Percentiles rank a stretch among this genome's conserved stretches.
Evolutionary conservation across 805 yeast species (phyloP).

Genomic region (Kodamaea kaohsiungensis): DNA sequence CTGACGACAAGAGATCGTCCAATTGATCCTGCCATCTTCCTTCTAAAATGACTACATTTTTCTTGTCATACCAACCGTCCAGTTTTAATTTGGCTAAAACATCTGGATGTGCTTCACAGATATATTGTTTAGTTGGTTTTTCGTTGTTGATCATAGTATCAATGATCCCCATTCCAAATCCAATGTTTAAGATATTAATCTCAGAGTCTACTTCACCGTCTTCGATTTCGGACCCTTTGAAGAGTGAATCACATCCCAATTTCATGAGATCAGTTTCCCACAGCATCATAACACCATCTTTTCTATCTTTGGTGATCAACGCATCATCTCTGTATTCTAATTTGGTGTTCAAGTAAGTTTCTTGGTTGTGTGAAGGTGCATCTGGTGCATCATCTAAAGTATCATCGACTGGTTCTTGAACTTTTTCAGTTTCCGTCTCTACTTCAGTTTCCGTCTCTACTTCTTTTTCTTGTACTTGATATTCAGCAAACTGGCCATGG

Average conservation of each 20-base stretch:
- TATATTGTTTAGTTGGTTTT: constrained; percentile 72
- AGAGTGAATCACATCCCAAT: constrained; percentile 75
- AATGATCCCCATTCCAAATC: constrained; percentile 97
- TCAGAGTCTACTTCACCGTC: constrained; percentile 38
- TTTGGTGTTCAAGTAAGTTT: constrained; percentile 62
- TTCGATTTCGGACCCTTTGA: constrained; percentile 40
- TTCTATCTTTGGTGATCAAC: constrained; percentile 66
- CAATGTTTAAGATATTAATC: constrained; percentile 71
- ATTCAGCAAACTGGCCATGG: constrained; percentile 23
- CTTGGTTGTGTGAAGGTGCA: constrained; percentile 65
- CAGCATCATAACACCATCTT: constrained; percentile 97
- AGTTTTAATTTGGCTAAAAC: constrained; percentile 65
- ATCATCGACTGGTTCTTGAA: background rate
- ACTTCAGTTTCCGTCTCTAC: constrained; percentile 17
- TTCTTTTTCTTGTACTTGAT: constrained; percentile 14
- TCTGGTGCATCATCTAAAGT: constrained; percentile 14
- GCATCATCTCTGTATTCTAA: constrained; percentile 69
- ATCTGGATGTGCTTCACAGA: constrained; percentile 94
- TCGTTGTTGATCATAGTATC: constrained; percentile 63
- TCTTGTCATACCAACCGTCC: constrained; percentile 83
- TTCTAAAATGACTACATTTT: constrained; percentile 69
- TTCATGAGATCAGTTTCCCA: constrained; percentile 89
- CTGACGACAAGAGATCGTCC: constrained; percentile 58
- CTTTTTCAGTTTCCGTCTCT: constrained; percentile 8
- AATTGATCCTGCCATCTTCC: constrained; percentile 94